Base-by-base conservation (phyloP, 768 basidiomycete species). In the Lentinus tigrinus region DNA sequence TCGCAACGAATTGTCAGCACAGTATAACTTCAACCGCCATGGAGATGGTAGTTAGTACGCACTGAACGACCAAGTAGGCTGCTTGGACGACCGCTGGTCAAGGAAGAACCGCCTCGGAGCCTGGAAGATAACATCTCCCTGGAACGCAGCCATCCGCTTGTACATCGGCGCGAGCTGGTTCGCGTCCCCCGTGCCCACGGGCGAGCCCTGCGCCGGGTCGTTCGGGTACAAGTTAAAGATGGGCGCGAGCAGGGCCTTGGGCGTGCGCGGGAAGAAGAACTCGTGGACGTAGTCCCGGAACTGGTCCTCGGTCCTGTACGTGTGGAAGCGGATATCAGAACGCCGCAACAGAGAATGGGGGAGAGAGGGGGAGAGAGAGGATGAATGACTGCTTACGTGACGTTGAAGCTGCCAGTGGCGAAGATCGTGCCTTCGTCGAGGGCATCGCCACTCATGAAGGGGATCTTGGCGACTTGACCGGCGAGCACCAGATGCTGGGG, bases 351-450 rank as follows among this genome's bases (percentile, higher is more conserved):
- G n/a, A n/a, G n/a, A n/a, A n/a, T n/a, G n/a, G n/a, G n/a, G n/a
- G n/a, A n/a, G n/a, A n/a, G n/a, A n/a, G n/a, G n/a, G n/a, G n/a
- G n/a, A n/a, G 48, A 8, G 34, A 7, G 19, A 38, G 16, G 21
- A 2, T n/a, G 23, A 16, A 28, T n/a, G 47, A 26, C 23, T 39
- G 51, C 66, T 0, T 59, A 73, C 72, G 67, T 63, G 27, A 74
- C 52, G 50, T 72, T 72, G 21, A 34, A 38, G 3, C 52, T 63
- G 3, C 62, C 51, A 14, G 68, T 28, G 0, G 72, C 65, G 61
- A 71, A 72, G 4, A 70, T 24, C 3, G 84, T 82, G 10, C 84
- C 85, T 63, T 87, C 85, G 52, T 85, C 85, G 48, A 85, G 81
- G 57, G 74, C 75, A 57, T 82, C 77, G 17, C 81, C 81, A 1